A percentile compares a stretch with the other conserved stretches of the same genome.
phyloP scores from a whole-genome alignment of 2,329 filamentous ascomycete species.

The Alternaria arbusti region DNA sequence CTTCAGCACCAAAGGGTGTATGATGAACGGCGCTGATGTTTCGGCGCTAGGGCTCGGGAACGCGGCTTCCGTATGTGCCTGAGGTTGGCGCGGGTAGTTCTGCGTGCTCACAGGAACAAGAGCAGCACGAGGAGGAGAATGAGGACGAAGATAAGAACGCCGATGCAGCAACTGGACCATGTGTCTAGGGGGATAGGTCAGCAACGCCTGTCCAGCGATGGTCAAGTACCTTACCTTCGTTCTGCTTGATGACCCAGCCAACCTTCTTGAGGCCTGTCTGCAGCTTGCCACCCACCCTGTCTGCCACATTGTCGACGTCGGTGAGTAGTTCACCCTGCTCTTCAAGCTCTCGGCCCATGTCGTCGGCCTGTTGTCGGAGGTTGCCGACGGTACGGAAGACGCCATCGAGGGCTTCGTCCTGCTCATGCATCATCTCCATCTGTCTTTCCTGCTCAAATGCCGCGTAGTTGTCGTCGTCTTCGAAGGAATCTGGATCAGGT shows the following conservation, averaged over 20 bases:
- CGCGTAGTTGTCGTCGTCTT: constrained; percentile 68
- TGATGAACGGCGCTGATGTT: background rate
- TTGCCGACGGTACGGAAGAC: constrained; percentile 95
- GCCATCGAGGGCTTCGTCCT: constrained; percentile 90
- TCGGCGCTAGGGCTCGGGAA: background rate
- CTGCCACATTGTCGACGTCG: constrained; percentile 81
- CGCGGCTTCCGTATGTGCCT: background rate
- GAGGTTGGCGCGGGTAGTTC: background rate
- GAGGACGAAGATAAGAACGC: constrained; percentile 82
- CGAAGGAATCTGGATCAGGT: constrained; percentile 66
- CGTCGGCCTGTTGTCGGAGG: constrained; percentile 85
- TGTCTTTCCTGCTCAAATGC: constrained; percentile 93
- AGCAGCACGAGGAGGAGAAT: constrained; percentile 86
- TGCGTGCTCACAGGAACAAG: constrained; percentile 61
- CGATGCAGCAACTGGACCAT: constrained; percentile 89
- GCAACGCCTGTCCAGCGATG: background rate
- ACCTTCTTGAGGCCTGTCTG: constrained; percentile 88
- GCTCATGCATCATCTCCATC: constrained; percentile 88
- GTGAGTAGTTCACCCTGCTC: constrained; percentile 92
- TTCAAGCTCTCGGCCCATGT: constrained; percentile 95
- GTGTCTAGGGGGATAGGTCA: constrained; percentile 56
- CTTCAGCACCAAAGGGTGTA: constrained; percentile 1
- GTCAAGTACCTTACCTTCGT: constrained; percentile 71
- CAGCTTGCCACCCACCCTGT: constrained; percentile 85
- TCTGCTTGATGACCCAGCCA: constrained; percentile 80